phyloP scores from a whole-genome alignment of 2,329 filamentous ascomycete species.

The Colletotrichum sp. region DNA sequence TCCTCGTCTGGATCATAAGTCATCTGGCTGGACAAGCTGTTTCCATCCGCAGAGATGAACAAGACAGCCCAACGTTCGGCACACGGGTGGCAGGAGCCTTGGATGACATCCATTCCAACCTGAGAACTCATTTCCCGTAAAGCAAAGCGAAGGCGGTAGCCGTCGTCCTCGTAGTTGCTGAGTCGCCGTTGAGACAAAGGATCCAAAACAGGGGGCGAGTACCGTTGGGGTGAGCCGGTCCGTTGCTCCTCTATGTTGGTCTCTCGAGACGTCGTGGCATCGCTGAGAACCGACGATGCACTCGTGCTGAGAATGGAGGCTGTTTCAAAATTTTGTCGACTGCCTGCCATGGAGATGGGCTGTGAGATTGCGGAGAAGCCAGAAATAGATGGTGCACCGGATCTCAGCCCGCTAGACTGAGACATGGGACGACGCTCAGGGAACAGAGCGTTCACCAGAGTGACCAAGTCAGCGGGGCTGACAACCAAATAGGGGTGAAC shows the following conservation, averaged over 20 bases:
- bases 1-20: slow-evolving; percentile 73
- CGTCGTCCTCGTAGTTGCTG: slow-evolving; percentile 67
- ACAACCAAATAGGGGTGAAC: slow-evolving; percentile 82
- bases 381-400: slow-evolving; percentile 69
- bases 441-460: slow-evolving; percentile 83
- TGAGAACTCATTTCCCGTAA: slow-evolving; percentile 74
- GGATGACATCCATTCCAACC: slow-evolving; percentile 67
- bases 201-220: slow-evolving; percentile 58
- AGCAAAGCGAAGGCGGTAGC: slow-evolving; percentile 68
- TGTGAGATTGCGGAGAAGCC: slow-evolving; percentile 73
- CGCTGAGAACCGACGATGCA: slow-evolving; percentile 74
- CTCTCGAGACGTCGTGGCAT: slow-evolving; percentile 70
- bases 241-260: slow-evolving; percentile 63
- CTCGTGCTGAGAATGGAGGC: slow-evolving; percentile 76
- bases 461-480: slow-evolving; percentile 79
- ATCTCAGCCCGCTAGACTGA: slow-evolving; percentile 67
- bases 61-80: slow-evolving; percentile 84
- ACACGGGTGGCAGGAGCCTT: slow-evolving; percentile 77
- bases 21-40: slow-evolving; percentile 73
- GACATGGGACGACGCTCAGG: slow-evolving; percentile 74
- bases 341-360: slow-evolving; percentile 66
- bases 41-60: slow-evolving; percentile 78
- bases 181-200: slow-evolving; percentile 46
- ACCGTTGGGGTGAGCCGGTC: slow-evolving; percentile 55
- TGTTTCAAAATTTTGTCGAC: slow-evolving; percentile 65